Conservation (phyloP, 2,329 filamentous ascomycete species). For the Dactylellina parvicollis region DNA sequence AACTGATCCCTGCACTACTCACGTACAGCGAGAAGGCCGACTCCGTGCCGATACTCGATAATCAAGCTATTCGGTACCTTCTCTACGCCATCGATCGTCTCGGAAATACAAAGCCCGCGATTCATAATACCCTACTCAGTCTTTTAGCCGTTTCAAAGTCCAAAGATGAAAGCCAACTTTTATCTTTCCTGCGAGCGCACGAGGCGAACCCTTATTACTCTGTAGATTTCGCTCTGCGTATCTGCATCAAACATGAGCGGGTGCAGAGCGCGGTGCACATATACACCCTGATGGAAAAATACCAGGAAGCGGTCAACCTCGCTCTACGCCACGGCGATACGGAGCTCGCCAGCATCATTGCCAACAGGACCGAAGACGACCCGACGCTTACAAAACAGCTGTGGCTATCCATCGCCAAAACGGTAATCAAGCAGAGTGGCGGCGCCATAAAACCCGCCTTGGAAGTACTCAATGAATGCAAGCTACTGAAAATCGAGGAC, state of each 20-base stretch:
- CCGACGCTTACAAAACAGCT: slow-evolving; percentile 86
- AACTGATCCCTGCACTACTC: slow-evolving; percentile 89
- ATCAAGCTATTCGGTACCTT: slow-evolving; percentile 93
- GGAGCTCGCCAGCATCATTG: slow-evolving; percentile 87
- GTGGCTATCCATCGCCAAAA: slow-evolving; percentile 93
- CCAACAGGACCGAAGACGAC: slow-evolving; percentile 83
- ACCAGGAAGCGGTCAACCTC: slow-evolving; percentile 89
- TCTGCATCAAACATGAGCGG: slow-evolving; percentile 93
- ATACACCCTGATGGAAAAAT: slow-evolving; percentile 95
- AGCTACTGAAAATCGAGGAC: slow-evolving; percentile 92
- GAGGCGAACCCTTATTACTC: slow-evolving; percentile 88
- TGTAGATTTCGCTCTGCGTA: slow-evolving; percentile 90
- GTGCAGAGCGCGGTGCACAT: slow-evolving; percentile 96
- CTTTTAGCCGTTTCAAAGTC: slow-evolving; percentile 90
- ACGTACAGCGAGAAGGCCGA: slow-evolving; percentile 84
- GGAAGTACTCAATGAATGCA: slow-evolving; percentile 89
- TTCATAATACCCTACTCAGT: slow-evolving; percentile 96
- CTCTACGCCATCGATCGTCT: slow-evolving; percentile 91
- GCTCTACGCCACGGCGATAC: slow-evolving; percentile 89
- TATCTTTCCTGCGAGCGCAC: slow-evolving; percentile 90
- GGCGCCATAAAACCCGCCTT: slow-evolving; percentile 88
- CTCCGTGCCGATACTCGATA: slow-evolving; percentile 62
- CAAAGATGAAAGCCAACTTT: slow-evolving; percentile 82
- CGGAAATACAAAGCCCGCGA: slow-evolving; percentile 80
- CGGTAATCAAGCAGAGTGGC: slow-evolving; percentile 85